Evolutionary conservation across 2,329 filamentous ascomycete genomes (phyloP).

Genomic region (Ceratocystis alfenasii): DNA sequence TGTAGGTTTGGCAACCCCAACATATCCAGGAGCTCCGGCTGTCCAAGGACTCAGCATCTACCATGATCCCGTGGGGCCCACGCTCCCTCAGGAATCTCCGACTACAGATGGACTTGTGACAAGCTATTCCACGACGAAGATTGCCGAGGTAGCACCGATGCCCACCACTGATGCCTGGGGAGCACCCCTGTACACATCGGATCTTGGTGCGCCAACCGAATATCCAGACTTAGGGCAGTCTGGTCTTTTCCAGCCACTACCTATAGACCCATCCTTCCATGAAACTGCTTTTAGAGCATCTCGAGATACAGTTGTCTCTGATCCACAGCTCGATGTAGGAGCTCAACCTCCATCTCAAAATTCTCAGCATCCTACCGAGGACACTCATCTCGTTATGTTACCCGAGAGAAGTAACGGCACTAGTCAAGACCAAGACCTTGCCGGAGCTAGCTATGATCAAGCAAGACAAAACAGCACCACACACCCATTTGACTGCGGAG

Average conservation of each 20-base stretch:
- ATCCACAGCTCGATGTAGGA: neutral
- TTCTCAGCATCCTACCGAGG: neutral
- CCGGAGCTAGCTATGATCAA: neutral
- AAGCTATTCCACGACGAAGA: neutral
- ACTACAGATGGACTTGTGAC: neutral
- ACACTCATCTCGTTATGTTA: neutral
- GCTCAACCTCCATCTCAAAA: neutral
- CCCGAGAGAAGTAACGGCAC: neutral
- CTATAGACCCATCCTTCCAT: neutral
- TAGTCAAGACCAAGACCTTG: neutral
- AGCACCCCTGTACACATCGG: constrained; percentile 5
- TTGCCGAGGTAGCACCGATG: neutral
- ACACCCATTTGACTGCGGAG: no score
- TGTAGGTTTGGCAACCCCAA: neutral
- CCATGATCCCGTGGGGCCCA: neutral
- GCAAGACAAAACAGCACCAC: neutral
- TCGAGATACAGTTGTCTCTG: neutral
- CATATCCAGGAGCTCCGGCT: neutral
- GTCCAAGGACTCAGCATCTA: neutral
- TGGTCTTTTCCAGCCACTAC: neutral
- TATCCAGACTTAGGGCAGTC: constrained; percentile 3
- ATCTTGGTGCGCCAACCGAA: neutral
- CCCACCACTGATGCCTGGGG: constrained; percentile 11
- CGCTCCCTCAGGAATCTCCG: neutral
- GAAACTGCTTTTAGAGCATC: neutral